These are phyloP conservation scores for Chionographis japonica DNA, from an alignment of 106 monocot species.

Conservation along the genomic window DNA sequence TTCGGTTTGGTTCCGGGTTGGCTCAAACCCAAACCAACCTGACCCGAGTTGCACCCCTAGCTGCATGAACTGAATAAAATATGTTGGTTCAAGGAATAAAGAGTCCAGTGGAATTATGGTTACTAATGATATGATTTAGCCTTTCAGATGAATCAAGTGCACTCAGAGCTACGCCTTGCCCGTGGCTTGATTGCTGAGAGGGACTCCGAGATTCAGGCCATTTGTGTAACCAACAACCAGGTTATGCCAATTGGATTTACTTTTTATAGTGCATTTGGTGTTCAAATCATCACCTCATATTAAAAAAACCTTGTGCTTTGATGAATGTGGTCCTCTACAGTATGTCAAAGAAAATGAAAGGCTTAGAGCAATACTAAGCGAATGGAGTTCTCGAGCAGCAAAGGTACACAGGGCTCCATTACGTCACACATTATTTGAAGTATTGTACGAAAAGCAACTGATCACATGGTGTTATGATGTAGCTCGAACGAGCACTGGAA, in stretches of 20 bases:
- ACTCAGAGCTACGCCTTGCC: slow-evolving; percentile 80
- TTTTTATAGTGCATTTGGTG: background rate
- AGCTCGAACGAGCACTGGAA: slow-evolving; percentile 92
- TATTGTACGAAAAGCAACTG: too few relatives aligned
- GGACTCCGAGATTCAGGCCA: slow-evolving; percentile 70
- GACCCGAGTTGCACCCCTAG: too few relatives aligned
- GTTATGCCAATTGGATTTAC: slow-evolving; percentile 18
- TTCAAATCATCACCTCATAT: background rate
- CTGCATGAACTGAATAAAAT: too few relatives aligned
- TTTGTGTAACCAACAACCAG: slow-evolving; percentile 72
- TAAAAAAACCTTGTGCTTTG: too few relatives aligned
- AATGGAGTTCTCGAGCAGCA: slow-evolving; percentile 97
- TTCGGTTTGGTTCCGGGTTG: too few relatives aligned
- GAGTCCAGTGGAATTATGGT: too few relatives aligned
- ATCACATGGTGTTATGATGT: background rate
- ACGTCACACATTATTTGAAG: too few relatives aligned
- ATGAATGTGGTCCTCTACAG: slow-evolving; percentile 21
- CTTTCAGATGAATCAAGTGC: slow-evolving; percentile 92
- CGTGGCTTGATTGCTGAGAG: slow-evolving; percentile 82
- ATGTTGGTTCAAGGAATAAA: too few relatives aligned
- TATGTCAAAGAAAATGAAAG: slow-evolving; percentile 97
- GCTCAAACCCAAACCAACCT: too few relatives aligned
- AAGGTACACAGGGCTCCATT: slow-evolving; percentile 44
- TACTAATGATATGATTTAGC: background rate
- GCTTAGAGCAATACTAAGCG: slow-evolving; percentile 81